Base-by-base conservation (phyloP, 2,329 filamentous ascomycete genomes). In the Verticillium nonalfalfae region DNA sequence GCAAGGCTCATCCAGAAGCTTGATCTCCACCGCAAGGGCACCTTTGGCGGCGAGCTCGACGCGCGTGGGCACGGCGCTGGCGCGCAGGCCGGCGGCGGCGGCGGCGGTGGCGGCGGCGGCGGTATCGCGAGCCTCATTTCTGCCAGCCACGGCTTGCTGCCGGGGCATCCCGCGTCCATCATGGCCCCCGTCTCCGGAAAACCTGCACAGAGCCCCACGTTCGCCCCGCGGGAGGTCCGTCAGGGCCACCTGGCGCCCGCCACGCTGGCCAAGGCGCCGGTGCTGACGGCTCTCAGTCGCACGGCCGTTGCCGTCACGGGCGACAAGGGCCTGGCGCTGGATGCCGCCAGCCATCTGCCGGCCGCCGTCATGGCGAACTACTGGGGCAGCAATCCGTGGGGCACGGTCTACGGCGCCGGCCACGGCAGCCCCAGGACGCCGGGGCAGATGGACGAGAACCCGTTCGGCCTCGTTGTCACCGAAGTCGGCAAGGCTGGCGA, bases 1-100 rank as follows among this genome's bases (percentile, higher is more conserved):
- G 86, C 91, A 21, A 87, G 93, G 63, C 92, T 98, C 65, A 97
- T 97, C 73, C 91, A 96, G 72, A 97, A 93, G 74, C 83, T 97
- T 55, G 94, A 97, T 73, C 81, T 97, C 61, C 91, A 96, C 73
- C 87, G 94, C 66, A 96, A 94, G 71, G 82, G 88, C 40, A 85
- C 87, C 7, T 84, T 88, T 63, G 80, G 81, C 35, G 72, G 76
- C 21, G 77, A 74, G 31, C 70, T 72, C 9, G 78, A 80, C 36
- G 68, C 71, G 9, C 73, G 73, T 2, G 75, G 67, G 57, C 74
- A 70, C 26, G 72, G 75, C 39, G 63, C 76, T 72, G 59, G 76
- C 77, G 33, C 74, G 72, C 60, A 79, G 73, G 40, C 73, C 68
- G n/a, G 72, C 66, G 73, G 81, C 13, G 81, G 84, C 21, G 93